A percentile compares a stretch with the other conserved stretches of the same genome.
These are phyloP conservation scores for Paramecium tetraurelia DNA, from an alignment of 73 alveolate genomes.

Conservation along the genomic window DNA sequence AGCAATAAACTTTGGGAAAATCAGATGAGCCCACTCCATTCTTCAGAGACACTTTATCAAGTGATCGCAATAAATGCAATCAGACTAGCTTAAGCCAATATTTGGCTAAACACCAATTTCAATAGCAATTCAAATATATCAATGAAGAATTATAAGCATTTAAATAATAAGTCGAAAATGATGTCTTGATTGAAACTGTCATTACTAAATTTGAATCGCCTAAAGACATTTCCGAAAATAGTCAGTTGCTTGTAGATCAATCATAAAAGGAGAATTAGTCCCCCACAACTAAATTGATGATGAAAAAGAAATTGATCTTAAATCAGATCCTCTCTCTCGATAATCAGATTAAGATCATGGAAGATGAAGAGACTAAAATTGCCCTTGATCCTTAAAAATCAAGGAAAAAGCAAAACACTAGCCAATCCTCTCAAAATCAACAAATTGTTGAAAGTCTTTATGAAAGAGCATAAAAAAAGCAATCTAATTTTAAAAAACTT, in stretches of 20 bases:
- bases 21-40: constrained; percentile 51
- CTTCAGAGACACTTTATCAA: constrained; percentile 18
- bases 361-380: constrained; percentile 5
- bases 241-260: neutral
- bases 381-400: neutral
- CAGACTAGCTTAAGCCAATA: neutral
- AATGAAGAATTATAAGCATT: constrained; percentile 13
- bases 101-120: constrained; percentile 24
- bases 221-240: neutral
- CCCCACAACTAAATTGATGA: neutral
- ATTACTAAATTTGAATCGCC: constrained; percentile 22
- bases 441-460: neutral
- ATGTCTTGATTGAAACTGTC: constrained; percentile 29
- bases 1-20: neutral
- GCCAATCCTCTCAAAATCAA: neutral
- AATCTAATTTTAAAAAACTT: neutral
- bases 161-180: constrained; percentile 26
- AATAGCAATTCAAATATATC: neutral
- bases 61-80: constrained; percentile 45
- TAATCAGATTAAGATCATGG: constrained; percentile 18
- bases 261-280: neutral
- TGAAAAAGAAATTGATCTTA: neutral
- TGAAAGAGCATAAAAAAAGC: neutral
- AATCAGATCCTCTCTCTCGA: constrained; percentile 15
- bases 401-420: neutral